Evolutionary conservation across 2,329 filamentous ascomycete species (phyloP), one percentile per base, ranked within the genome.

Genomic region (Lasiodiplodia citricola): DNA sequence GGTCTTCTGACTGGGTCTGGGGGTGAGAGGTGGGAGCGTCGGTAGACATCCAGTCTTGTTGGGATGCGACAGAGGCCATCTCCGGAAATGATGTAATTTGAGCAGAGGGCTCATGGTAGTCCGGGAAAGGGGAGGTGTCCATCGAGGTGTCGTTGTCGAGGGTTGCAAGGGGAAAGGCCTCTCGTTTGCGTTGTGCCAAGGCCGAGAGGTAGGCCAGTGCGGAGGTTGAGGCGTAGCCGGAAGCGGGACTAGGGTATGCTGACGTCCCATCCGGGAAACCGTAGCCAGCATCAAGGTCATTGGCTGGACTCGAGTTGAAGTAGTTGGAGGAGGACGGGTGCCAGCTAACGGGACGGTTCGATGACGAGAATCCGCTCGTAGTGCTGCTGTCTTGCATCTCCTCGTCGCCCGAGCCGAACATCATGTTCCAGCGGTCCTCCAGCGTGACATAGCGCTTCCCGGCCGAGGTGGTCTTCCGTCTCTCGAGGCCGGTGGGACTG

Each of bases 281-380:
- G 41, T 67, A 67, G 54, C 41, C 41, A 56, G 41, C 65, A 35
- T 55, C 47, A 16, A 68, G 37, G 21, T 68, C 50, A 47, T 68
- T 60, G 57, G 58, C 57, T 55, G 65, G 65, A n/a, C 65, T 67
- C 50, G 60, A 69, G 38, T 66, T 63, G 28, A 79, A 76, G 71
- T 82, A 76, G 41, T 77, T 78, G 69, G 87, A 83, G 11, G 90
- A 87, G 25, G 87, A 86, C 2, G 91, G 90, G 77, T 94, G 92
- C 92, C 92, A 94, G 83, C 91, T 93, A 56, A 92, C 83, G 6
- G 91, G 91, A 52, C 91, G 86, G 41, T 16, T 73, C 54, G 67
- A 56, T 21, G 66, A 56, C 8, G 50, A 38, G 25, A 50, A 31
- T 10, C 28, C 28, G 62, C 44, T 58, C 10, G 44, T 62, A 21